These are phyloP conservation scores for Huntiella savannae DNA, from an alignment of 2,329 filamentous ascomycete genomes.

Conservation along the genomic window DNA sequence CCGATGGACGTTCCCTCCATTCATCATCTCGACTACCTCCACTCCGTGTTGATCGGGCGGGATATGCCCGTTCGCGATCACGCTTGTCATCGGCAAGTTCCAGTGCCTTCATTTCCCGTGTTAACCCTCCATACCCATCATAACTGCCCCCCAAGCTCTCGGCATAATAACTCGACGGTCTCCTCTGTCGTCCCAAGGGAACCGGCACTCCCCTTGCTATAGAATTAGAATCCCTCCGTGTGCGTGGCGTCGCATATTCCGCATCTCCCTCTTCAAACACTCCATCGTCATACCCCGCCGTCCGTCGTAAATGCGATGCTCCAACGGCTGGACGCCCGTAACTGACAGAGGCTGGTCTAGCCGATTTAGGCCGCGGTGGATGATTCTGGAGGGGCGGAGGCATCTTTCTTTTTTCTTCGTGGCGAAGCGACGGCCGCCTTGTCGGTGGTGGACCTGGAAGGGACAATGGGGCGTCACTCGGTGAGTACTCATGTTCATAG, in stretches of 20 bases:
- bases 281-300: too few species aligned
- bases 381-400: neutral
- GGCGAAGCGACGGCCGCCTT: slow-evolving; percentile 7
- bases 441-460: neutral
- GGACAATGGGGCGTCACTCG: neutral
- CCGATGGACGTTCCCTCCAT: slow-evolving; percentile 37
- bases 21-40: slow-evolving; percentile 39
- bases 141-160: too few species aligned
- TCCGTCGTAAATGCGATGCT: slow-evolving; percentile 2
- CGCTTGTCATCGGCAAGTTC: too few species aligned
- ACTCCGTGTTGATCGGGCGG: slow-evolving; percentile 34
- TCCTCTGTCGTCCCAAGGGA: too few species aligned
- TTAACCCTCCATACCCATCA: too few species aligned
- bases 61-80: too few species aligned
- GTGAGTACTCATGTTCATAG: neutral
- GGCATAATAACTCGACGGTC: too few species aligned
- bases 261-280: too few species aligned
- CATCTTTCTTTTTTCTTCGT: slow-evolving; percentile 11
- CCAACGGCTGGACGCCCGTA: slow-evolving; percentile 4
- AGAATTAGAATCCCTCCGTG: too few species aligned
- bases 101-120: too few species aligned
- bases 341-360: slow-evolving; percentile 6
- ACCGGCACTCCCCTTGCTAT: too few species aligned
- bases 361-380: slow-evolving; percentile 8
- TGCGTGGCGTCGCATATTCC: too few species aligned